A percentile compares a stretch with the other conserved stretches of the same genome.
These are phyloP conservation scores for Bolboschoenus planiculmis DNA, from an alignment of 176 grass and related monocot genomes.

Conservation along the genomic window DNA sequence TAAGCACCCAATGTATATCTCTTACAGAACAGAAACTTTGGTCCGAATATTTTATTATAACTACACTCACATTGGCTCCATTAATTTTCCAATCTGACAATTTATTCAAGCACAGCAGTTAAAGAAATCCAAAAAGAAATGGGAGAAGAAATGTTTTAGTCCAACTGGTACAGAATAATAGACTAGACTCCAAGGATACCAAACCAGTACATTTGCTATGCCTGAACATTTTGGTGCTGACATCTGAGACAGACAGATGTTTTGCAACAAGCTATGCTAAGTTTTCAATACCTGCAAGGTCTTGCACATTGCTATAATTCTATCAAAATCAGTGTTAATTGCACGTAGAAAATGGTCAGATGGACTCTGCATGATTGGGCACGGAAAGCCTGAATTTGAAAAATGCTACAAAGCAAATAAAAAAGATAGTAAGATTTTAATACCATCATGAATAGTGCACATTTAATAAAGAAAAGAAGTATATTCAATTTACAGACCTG, in stretches of 20 bases:
- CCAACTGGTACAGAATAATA: background rate
- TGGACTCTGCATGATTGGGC: conserved; percentile 99
- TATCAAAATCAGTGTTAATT: conserved; percentile 95
- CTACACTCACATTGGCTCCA: background rate
- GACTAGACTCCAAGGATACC: background rate
- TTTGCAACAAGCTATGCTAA: background rate
- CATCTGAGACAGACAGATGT: background rate
- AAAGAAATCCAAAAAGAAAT: background rate
- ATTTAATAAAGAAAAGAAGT: background rate
- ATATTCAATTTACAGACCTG: conserved; percentile 45
- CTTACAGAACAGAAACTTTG: background rate
- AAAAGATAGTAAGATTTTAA: conserved; percentile 1
- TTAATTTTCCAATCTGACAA: background rate
- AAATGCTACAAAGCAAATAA: conserved; percentile 66
- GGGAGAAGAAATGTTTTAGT: background rate
- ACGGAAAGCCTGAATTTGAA: conserved; percentile 98
- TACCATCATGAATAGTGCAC: background rate
- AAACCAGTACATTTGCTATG: background rate
- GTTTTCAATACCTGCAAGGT: conserved; percentile 69
- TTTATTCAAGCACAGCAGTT: background rate
- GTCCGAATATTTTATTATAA: background rate
- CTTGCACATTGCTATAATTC: conserved; percentile 98
- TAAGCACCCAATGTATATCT: background rate
- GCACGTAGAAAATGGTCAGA: conserved; percentile 93
- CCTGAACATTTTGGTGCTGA: background rate